phyloP scores from a whole-genome alignment of 768 basidiomycete genomes.

The Tylopilus intermedius region DNA sequence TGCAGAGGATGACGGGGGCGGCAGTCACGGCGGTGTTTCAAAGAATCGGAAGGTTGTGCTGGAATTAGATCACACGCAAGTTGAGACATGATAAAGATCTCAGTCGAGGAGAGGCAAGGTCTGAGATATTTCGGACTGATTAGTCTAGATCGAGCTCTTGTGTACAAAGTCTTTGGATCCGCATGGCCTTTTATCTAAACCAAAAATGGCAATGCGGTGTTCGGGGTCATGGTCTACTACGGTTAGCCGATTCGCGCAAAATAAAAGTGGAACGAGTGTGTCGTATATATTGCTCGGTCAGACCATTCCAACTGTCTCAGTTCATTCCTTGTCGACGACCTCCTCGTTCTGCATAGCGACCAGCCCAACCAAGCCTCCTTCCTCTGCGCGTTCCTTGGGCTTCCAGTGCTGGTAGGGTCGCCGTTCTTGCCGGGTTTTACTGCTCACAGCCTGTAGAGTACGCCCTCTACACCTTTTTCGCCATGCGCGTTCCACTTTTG shows the following conservation, averaged over 20 bases:
- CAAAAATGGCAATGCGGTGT: slow-evolving; percentile 15
- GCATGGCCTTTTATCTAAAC: not conserved
- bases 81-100: not conserved
- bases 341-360: not conserved
- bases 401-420: not conserved
- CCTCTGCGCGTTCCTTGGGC: not conserved
- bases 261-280: slow-evolving; percentile 30
- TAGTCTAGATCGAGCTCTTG: not conserved
- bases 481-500: slow-evolving; percentile 58
- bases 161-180: not conserved
- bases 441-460: not conserved
- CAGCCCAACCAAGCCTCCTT: not conserved
- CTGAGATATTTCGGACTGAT: not conserved
- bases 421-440: not conserved
- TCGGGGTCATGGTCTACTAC: slow-evolving; percentile 18
- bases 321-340: not conserved
- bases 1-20: not conserved
- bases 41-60: too few species aligned
- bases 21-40: too few species aligned
- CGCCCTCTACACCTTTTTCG: not conserved
- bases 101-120: not conserved
- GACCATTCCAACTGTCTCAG: not conserved
- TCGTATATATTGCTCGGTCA: not conserved
- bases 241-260: slow-evolving; percentile 22
- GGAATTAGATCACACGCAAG: not conserved